Conservation (phyloP, 768 basidiomycete genomes). For the Phanerodontia chrysosporium region DNA sequence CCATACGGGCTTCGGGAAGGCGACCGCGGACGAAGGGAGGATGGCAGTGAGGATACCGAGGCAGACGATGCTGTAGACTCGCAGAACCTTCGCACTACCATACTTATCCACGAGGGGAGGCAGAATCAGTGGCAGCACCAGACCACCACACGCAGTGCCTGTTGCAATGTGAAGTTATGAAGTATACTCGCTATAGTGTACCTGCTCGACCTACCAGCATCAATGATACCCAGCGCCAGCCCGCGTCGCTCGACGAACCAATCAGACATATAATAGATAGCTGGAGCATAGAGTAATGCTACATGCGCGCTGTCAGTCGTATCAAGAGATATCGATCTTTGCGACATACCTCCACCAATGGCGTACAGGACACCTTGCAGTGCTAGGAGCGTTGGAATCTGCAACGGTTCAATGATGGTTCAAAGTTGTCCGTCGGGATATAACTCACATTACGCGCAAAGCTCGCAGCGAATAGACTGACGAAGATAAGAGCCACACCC, state of each 20-base stretch:
- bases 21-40: constrained; percentile 23
- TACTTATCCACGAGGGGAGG: constrained; percentile 20
- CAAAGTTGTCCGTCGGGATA: background rate
- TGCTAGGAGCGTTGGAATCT: constrained; percentile 6
- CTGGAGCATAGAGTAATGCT: constrained; percentile 26
- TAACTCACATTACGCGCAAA: constrained; percentile 13
- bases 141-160: constrained; percentile 27
- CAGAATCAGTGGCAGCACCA: constrained; percentile 24
- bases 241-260: constrained; percentile 30
- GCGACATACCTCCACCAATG: constrained; percentile 22
- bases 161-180: background rate
- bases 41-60: constrained; percentile 11
- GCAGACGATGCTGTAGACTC: constrained; percentile 14
- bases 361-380: constrained; percentile 27
- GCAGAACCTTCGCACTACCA: constrained; percentile 21
- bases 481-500: constrained; percentile 20
- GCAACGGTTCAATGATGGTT: background rate
- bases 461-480: constrained; percentile 25
- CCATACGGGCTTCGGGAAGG: constrained; percentile 21
- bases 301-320: background rate
- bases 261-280: constrained; percentile 27
- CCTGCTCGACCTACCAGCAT: constrained; percentile 22
- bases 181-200: background rate
- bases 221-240: constrained; percentile 29
- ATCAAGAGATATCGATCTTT: background rate